These are phyloP conservation scores for Lodderomyces pseudojiufengensis DNA, from an alignment of 1,139 yeast species.

Conservation along the genomic window DNA sequence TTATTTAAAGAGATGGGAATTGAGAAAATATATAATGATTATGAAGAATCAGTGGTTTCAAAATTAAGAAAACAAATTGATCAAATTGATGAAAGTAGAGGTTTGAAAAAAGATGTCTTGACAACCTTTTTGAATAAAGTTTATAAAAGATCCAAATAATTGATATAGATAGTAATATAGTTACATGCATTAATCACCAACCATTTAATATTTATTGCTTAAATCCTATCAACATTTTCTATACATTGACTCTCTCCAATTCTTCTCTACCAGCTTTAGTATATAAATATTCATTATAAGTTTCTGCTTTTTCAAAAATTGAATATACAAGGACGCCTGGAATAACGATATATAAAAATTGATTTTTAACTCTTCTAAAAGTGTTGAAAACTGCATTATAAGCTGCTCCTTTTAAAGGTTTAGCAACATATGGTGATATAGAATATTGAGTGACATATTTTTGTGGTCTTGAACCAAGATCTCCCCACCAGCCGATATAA, in stretches of 20 bases:
- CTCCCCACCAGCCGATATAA: slow-evolving; percentile 99
- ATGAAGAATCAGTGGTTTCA: slow-evolving; percentile 74
- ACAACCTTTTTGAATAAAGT: slow-evolving; percentile 83
- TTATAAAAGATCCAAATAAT: slow-evolving; percentile 85
- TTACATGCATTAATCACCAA: no score
- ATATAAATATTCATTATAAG: slow-evolving; percentile 90
- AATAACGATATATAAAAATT: slow-evolving; percentile 69
- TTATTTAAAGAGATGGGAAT: slow-evolving; percentile 74
- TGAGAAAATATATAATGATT: slow-evolving; percentile 66
- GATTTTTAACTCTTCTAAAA: slow-evolving; percentile 90
- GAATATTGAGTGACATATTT: slow-evolving; percentile 82
- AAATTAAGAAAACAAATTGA: slow-evolving; percentile 64
- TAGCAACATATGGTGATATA: slow-evolving; percentile 91
- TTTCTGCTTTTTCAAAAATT: slow-evolving; percentile 84
- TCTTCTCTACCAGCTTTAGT: slow-evolving; percentile 98
- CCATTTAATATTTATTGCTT: no score
- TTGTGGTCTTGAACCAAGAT: slow-evolving; percentile 81
- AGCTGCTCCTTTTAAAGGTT: slow-evolving; percentile 83
- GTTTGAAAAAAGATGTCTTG: slow-evolving; percentile 83
- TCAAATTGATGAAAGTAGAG: slow-evolving; percentile 80
- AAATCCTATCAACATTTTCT: slow-evolving; percentile 14
- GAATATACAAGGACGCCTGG: slow-evolving; percentile 83
- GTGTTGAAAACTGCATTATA: slow-evolving; percentile 89
- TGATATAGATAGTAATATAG: not conserved
- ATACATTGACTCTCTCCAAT: slow-evolving; percentile 74